Base-by-base conservation (phyloP, 129 eudicot genomes). In the Erigeron canadensis region DNA sequence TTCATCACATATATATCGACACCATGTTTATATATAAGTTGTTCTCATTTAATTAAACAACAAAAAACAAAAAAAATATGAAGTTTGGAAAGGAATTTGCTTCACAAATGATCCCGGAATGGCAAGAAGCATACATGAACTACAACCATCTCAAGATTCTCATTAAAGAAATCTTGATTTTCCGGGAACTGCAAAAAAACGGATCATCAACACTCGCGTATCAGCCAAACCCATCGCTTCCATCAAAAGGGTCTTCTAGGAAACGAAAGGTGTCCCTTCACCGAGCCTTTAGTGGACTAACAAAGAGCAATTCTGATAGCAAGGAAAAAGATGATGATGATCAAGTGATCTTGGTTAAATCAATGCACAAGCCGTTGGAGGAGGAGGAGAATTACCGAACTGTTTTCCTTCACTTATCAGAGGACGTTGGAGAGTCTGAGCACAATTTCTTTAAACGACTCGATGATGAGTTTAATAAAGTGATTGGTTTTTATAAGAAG, bases 51-150 rank as follows among this genome's bases (percentile, higher is more conserved):
- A 59, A 11, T 13, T 12, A 74, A 53, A 19, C 8, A 67, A 75
- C 57, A 65, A 48, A 34, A 0, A 72, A 65, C 23, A 3, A 63
- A 45, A 0, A 5, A 3, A 45, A 45, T 8, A 86, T 87, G 95
- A 87, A 82, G 69, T 87, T 87, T 21, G 86, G 82, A 0, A 82
- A 85, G 66, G 89, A 87, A 42, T 80, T 84, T 11, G 54, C 66
- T 47, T 80, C 89, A 34, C 89, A 87, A 72, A 82, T 84, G 95
- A 87, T 84, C 86, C 95, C 89, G 12, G 94, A 87, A 80, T 87
- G 94, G 94, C 76, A 80, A 5, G 76, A 73, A 45, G 93, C 89
- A 45, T 87, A 84, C 77, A 74, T 82, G 84, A 81, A 84, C 63
- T 87, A 87, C 62, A 46, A 60, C 4, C 57, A 50, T 61, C 77